Evolutionary conservation across 345 rosid species (phyloP).

Genomic region (Citrus mangshanensis): DNA sequence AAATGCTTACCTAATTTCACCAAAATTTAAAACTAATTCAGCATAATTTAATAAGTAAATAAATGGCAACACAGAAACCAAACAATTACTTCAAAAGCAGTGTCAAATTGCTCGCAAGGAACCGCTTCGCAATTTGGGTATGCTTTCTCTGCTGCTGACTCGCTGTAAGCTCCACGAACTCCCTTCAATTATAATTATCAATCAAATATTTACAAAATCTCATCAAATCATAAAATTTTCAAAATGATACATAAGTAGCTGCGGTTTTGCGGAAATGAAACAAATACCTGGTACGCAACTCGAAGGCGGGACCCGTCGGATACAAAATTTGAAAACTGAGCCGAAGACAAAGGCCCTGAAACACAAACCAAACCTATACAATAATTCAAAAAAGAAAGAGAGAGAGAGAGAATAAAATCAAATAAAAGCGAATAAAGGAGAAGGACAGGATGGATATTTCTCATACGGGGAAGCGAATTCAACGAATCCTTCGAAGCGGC

Average conservation of each 20-base stretch:
- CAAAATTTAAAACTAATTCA: neutral
- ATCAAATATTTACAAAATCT: neutral
- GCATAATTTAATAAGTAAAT: neutral
- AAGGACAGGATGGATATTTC: neutral
- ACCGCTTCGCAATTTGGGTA: slow-evolving; percentile 95
- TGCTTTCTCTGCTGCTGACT: slow-evolving; percentile 93
- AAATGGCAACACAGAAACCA: neutral
- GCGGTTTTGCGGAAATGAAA: neutral
- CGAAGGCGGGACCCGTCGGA: slow-evolving; percentile 74
- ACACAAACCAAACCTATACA: neutral
- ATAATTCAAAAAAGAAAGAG: neutral
- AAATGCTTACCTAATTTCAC: neutral
- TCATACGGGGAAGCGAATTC: slow-evolving; percentile 66
- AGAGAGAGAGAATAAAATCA: neutral
- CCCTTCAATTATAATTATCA: slow-evolving; percentile 45
- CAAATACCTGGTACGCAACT: slow-evolving; percentile 90
- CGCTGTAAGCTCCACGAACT: slow-evolving; percentile 90
- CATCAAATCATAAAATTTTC: no score
- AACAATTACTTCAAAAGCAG: slow-evolving; percentile 74
- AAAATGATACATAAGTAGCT: neutral
- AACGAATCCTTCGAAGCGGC: slow-evolving; percentile 24
- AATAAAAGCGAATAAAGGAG: neutral
- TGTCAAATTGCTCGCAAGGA: slow-evolving; percentile 94
- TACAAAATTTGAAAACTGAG: slow-evolving; percentile 38
- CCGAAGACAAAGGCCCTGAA: slow-evolving; percentile 79